Evolutionary conservation across 257 asterid genomes (phyloP).

Genomic region (Salvia hispanica): DNA sequence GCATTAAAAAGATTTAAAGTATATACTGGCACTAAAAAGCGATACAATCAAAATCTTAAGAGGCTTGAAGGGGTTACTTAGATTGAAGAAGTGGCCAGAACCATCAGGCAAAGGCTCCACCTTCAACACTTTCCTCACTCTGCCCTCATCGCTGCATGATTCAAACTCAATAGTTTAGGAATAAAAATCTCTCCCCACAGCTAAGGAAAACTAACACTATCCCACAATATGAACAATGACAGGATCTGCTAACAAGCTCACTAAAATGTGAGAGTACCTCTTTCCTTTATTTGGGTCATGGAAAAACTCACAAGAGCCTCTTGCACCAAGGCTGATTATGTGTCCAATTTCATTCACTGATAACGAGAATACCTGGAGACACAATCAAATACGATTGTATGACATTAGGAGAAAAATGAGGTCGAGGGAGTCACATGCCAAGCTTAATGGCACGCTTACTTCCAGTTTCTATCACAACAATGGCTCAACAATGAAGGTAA

Average conservation of each 20-base stretch:
- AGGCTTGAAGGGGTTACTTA: slow-evolving; percentile 57
- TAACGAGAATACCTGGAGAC: slow-evolving; percentile 77
- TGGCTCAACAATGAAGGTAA: neutral
- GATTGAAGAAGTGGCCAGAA: slow-evolving; percentile 96
- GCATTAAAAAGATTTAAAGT: slow-evolving; percentile 11
- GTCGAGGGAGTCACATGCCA: neutral
- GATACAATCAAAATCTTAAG: slow-evolving; percentile 7
- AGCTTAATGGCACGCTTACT: slow-evolving; percentile 11
- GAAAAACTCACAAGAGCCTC: slow-evolving; percentile 90
- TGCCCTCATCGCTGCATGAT: slow-evolving; percentile 86
- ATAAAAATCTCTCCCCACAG: neutral
- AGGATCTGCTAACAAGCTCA: slow-evolving; percentile 19
- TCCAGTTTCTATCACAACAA: slow-evolving; percentile 15
- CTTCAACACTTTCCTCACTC: slow-evolving; percentile 89
- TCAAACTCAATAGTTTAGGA: slow-evolving; percentile 26
- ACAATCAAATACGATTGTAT: slow-evolving; percentile 24
- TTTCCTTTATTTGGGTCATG: slow-evolving; percentile 89
- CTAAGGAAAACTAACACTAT: neutral
- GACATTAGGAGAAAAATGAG: neutral
- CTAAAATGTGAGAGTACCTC: slow-evolving; percentile 49
- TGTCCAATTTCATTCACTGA: slow-evolving; percentile 80
- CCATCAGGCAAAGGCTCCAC: slow-evolving; percentile 99
- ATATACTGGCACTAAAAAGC: neutral
- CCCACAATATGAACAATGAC: slow-evolving; percentile 13
- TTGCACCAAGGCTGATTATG: slow-evolving; percentile 81